A percentile compares a stretch with the other conserved stretches of the same genome.
Conservation (phyloP, 495 filamentous ascomycete species). For the Penicillium egyptiacum region DNA sequence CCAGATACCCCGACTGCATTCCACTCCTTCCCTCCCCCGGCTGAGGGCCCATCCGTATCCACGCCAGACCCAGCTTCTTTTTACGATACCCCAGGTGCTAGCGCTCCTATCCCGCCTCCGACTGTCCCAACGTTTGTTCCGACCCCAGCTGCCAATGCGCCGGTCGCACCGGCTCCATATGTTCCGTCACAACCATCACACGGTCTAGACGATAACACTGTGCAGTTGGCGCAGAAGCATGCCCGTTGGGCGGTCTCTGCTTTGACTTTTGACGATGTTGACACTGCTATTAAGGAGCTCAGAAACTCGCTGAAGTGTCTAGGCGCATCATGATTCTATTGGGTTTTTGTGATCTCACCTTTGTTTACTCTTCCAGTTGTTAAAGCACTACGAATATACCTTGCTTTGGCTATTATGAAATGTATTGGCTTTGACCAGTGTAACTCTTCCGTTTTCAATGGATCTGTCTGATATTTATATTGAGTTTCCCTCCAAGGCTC, state of each 20-base stretch:
- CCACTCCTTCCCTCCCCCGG: slow-evolving; percentile 50
- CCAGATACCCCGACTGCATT: slow-evolving; percentile 46
- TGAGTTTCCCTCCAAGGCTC: not conserved
- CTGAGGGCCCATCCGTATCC: slow-evolving; percentile 26
- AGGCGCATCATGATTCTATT: slow-evolving; percentile 35
- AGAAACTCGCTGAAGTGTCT: slow-evolving; percentile 62
- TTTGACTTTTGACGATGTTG: slow-evolving; percentile 92
- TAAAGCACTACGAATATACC: slow-evolving; percentile 14
- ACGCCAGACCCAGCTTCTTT: slow-evolving; percentile 37
- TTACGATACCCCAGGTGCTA: slow-evolving; percentile 29
- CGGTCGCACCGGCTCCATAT: slow-evolving; percentile 23
- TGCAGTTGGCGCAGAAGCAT: slow-evolving; percentile 85
- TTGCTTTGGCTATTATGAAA: not conserved
- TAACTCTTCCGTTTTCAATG: not conserved
- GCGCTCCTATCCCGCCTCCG: slow-evolving; percentile 24
- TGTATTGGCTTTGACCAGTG: not conserved
- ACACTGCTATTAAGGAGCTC: slow-evolving; percentile 86
- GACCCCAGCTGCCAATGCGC: slow-evolving; percentile 14
- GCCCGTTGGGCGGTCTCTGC: slow-evolving; percentile 97
- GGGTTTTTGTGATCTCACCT: not conserved
- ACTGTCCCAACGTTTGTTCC: slow-evolving; percentile 26
- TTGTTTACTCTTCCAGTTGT: not conserved
- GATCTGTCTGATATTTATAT: not conserved
- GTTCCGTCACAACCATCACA: slow-evolving; percentile 28
- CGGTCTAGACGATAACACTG: slow-evolving; percentile 67